Evolutionary conservation across 2,329 filamentous ascomycete species (phyloP).

Genomic region (Bimuria novae-zelandiae): DNA sequence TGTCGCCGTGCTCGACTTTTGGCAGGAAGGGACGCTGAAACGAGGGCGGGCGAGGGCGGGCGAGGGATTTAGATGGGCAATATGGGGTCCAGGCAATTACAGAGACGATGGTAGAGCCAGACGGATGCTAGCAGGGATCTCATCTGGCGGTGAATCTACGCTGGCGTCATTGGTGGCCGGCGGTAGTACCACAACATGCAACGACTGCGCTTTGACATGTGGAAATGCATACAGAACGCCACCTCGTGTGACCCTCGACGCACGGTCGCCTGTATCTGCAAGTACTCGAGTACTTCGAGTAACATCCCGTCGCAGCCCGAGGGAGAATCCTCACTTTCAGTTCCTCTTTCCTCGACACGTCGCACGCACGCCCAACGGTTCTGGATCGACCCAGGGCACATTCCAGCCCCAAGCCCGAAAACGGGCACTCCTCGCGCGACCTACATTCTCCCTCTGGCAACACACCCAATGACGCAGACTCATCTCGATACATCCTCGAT

Average conservation of each 20-base stretch:
- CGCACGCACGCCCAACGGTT: no score
- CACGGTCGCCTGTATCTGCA: neutral
- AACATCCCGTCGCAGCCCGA: neutral
- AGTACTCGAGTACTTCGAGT: neutral
- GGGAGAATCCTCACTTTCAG: neutral
- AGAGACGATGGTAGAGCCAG: slow-evolving; percentile 21
- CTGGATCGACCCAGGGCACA: neutral
- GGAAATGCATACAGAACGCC: neutral
- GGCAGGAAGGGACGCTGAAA: slow-evolving; percentile 1
- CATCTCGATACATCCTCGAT: slow-evolving; percentile 2
- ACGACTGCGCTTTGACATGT: slow-evolving; percentile 4
- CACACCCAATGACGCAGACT: slow-evolving; percentile 20
- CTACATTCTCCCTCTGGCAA: slow-evolving; percentile 9
- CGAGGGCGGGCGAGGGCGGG: slow-evolving; percentile 19
- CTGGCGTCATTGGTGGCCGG: slow-evolving; percentile 1
- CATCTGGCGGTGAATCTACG: slow-evolving; percentile 8
- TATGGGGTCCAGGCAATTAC: slow-evolving; percentile 26
- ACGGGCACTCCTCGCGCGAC: slow-evolving; percentile 16
- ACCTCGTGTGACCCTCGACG: neutral
- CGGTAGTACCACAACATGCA: neutral
- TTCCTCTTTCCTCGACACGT: no score
- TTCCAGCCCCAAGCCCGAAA: slow-evolving; percentile 9
- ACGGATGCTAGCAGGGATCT: slow-evolving; percentile 13
- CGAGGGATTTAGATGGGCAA: slow-evolving; percentile 30
- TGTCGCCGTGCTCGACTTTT: no score